Evolutionary conservation across 192 early-diverging fungal species (phyloP).

Genomic region (Oehlia diaphana): DNA sequence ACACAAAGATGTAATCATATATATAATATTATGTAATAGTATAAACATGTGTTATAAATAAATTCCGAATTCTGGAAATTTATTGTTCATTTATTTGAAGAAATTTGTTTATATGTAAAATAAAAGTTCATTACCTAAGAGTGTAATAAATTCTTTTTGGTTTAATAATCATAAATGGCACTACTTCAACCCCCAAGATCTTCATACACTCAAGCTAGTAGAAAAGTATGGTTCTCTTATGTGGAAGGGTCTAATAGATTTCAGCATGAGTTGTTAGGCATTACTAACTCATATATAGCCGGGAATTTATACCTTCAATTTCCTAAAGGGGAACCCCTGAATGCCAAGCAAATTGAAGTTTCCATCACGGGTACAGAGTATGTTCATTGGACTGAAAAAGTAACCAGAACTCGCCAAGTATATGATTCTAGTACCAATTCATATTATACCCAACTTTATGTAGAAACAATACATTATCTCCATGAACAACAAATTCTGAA

Average conservation of each 20-base stretch:
- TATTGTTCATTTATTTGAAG: no score
- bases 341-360: conserved; percentile 14
- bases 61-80: no score
- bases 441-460: neutral
- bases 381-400: conserved; percentile 17
- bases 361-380: neutral
- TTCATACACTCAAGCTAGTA: neutral
- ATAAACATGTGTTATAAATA: no score
- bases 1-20: no score
- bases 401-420: neutral
- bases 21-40: no score
- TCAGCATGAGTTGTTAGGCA: conserved; percentile 4
- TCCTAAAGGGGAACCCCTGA: neutral
- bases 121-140: no score
- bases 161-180: neutral
- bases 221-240: conserved; percentile 16
- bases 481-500: conserved; percentile 3
- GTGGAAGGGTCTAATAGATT: neutral
- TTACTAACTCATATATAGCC: neutral
- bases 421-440: neutral
- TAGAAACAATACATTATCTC: neutral
- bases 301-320: neutral
- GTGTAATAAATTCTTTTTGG: no score
- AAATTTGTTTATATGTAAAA: no score
- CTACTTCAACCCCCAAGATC: neutral